A percentile compares a stretch with the other conserved stretches of the same genome.
Conservation (phyloP, 306 rosid genomes). For the Ziziphus jujuba region DNA sequence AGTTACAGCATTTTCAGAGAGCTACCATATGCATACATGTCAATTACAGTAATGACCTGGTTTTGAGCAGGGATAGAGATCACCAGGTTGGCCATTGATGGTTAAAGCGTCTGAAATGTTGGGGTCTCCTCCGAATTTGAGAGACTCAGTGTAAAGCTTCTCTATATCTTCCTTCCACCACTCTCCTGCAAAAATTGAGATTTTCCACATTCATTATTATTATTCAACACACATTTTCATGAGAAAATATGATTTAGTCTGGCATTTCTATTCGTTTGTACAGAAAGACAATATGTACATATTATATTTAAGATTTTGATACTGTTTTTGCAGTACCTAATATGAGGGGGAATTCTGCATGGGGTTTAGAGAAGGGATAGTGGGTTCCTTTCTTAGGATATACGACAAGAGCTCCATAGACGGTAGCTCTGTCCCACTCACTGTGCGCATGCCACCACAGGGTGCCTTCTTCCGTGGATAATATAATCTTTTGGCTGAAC, state of each 20-base stretch:
- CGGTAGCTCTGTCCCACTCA: slow-evolving; percentile 63
- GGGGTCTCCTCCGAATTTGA: slow-evolving; percentile 17
- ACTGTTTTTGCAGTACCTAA: slow-evolving; percentile 28
- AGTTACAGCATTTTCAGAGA: neutral
- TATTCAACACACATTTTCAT: too few species aligned
- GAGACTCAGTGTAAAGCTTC: slow-evolving; percentile 2
- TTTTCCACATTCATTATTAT: too few species aligned
- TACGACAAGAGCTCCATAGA: slow-evolving; percentile 48
- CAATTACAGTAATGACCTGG: neutral
- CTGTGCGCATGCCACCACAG: slow-evolving; percentile 79
- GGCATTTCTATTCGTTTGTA: too few species aligned
- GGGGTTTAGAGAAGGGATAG: slow-evolving; percentile 44
- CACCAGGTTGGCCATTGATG: slow-evolving; percentile 36
- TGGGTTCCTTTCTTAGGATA: slow-evolving; percentile 28
- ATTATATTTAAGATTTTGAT: too few species aligned
- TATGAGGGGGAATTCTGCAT: slow-evolving; percentile 41
- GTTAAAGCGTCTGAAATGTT: slow-evolving; percentile 22
- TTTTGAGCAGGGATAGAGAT: slow-evolving; percentile 29
- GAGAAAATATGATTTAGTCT: too few species aligned
- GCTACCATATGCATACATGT: neutral
- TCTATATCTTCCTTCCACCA: slow-evolving; percentile 33
- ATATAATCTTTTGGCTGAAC: slow-evolving; percentile 36
- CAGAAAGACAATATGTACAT: too few species aligned
- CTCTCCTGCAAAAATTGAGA: slow-evolving; percentile 20
- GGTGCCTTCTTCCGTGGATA: slow-evolving; percentile 53